Base-by-base conservation (phyloP, 1,139 yeast species). In the Kodamaea ohmeri region DNA sequence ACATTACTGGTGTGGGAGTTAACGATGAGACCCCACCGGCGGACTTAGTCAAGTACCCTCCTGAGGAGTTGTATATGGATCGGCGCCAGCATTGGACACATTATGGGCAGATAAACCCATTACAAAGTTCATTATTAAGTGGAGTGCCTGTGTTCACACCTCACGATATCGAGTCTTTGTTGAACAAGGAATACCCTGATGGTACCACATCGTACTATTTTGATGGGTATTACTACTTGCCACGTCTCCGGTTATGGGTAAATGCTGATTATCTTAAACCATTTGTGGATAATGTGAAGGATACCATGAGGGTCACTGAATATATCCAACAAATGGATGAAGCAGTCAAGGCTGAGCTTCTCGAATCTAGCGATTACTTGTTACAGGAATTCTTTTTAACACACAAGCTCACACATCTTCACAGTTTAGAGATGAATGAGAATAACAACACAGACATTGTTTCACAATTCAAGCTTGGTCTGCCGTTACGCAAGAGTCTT, bases 71-170 rank as follows among this genome's bases (percentile, higher is more conserved):
- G 15, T 63, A 61, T 39, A 60, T 60, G 65, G 69, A 63, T 40
- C 52, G 69, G 45, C 51, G 69, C 43, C 62, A 59, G 47, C 69
- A 63, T 46, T 63, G 67, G 67, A 47, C 56, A 16, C 56, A 28
- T 28, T 49, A 52, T 39, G 65, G 61, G 39, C 58, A 60, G 37
- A 52, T 63, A 30, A 57, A 47, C 36, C 68, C 67, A 2, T 55
- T 63, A 32, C 45, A 63, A 25, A 56, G 58, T 38, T 57, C 67
- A 3, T 50, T 58, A 64, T 46, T 63, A 36, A 56, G 62, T n/a
- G 67, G 68, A 0, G 67, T 63, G 11, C 68, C 69, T 2, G 63
- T 60, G 3, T 63, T 55, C 40, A 58, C 61, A n/a, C 69, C 69
- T 2, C 58, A 62, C 40, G 65, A 61, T 45, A 51, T 63, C 27